Conservation (phyloP, 148 eudicot genomes). For the Chenopodium album region DNA sequence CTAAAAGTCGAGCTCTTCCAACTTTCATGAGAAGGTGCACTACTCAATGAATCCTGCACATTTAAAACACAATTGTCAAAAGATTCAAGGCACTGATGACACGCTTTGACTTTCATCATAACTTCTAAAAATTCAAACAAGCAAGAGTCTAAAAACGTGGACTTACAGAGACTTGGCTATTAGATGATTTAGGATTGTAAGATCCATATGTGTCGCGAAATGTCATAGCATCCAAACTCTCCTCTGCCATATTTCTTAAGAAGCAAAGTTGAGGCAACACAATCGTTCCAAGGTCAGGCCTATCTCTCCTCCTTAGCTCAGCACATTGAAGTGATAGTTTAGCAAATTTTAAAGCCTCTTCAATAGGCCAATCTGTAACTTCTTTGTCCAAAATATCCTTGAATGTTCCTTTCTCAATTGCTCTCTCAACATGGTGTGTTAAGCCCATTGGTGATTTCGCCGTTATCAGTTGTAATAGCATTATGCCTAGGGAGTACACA, state of each 20-base stretch:
- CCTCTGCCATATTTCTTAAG: slow-evolving; percentile 57
- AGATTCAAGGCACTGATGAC: no score
- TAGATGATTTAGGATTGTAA: slow-evolving; percentile 28
- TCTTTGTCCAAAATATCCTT: slow-evolving; percentile 53
- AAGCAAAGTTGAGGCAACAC: slow-evolving; percentile 63
- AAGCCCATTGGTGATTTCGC: slow-evolving; percentile 85
- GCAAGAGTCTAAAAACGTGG: not conserved
- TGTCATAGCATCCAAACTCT: slow-evolving; percentile 34
- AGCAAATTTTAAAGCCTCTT: slow-evolving; percentile 64
- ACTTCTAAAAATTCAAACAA: no score
- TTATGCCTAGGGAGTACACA: slow-evolving; percentile 78
- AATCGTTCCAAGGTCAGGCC: slow-evolving; percentile 75
- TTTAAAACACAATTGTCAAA: not conserved
- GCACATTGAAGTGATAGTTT: slow-evolving; percentile 65
- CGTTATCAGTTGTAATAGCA: slow-evolving; percentile 74
- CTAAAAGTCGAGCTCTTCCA: slow-evolving; percentile 15
- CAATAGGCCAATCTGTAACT: slow-evolving; percentile 74
- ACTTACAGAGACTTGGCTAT: slow-evolving; percentile 43
- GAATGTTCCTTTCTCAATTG: slow-evolving; percentile 64
- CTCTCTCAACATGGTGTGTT: slow-evolving; percentile 58
- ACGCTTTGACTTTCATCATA: no score
- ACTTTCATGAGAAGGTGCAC: slow-evolving; percentile 28
- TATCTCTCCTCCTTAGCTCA: slow-evolving; percentile 73
- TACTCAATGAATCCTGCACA: slow-evolving; percentile 28
- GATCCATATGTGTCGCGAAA: slow-evolving; percentile 13